Evolutionary conservation across 352 stramenopile species (phyloP), one percentile per base, ranked within the genome.

Genomic region (Blastocystis sp.): DNA sequence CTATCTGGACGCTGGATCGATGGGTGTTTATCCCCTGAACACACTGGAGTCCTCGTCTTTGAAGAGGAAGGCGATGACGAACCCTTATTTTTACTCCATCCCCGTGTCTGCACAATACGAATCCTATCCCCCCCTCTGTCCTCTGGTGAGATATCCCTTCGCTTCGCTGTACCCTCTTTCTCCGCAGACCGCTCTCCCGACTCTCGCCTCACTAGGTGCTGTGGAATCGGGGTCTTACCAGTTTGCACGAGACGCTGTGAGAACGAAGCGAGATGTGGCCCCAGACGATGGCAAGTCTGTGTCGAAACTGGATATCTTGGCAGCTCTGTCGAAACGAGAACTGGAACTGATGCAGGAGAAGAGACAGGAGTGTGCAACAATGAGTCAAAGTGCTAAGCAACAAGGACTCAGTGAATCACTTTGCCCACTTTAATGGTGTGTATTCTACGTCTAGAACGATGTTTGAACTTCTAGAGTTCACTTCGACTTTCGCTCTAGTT

Each of bases 281-380:
- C 30, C 30, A 34, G 30, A 34, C 30, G 20, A 59, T 59, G 50
- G 20, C 11, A 59, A 59, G 50, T 59, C 11, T 59, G 34, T 55
- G 66, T 78, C 43, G n/a, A 16, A 50, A 20, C 66, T 78, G 66
- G 66, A 78, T 78, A 54, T 78, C 6, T 20, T 78, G 6, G 66
- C 39, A 20, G 66, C 66, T 20, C 30, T 78, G 39, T 78, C 66
- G 50, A 62, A 55, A 45, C 16, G 50, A 45, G 66, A 78, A 55
- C 37, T 78, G 11, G 41, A 59, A n/a, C 11, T n/a, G 11, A n/a
- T 59, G 50, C 11, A 59, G 1, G 20, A n/a, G 11, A 59, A 59
- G 20, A 59, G 50, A n/a, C 50, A n/a, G 8, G 56, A 37, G 56
- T 13, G 8, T 66, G 56, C 56, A 26, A 66, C 56, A 59, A 13